These are phyloP conservation scores for Phoenix dactylifera DNA, from an alignment of 176 grass and related monocot species.

Conservation along the genomic window DNA sequence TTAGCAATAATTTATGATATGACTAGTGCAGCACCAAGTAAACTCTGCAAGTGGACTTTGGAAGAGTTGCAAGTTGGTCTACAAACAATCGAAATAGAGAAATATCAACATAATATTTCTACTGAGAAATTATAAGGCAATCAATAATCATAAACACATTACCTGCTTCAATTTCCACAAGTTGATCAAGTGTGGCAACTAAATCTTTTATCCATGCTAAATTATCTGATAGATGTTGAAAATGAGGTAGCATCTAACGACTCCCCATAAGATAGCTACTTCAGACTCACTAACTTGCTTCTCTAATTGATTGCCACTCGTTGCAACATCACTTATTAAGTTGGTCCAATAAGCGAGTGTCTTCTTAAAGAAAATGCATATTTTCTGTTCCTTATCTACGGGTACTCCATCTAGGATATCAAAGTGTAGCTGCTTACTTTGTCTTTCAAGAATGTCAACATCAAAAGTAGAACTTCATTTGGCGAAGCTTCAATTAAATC, in stretches of 20 bases:
- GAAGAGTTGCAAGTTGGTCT: slow-evolving; percentile 41
- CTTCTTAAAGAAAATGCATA: slow-evolving; percentile 44
- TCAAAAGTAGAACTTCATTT: slow-evolving; percentile 56
- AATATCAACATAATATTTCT: not conserved
- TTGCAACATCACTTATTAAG: slow-evolving; percentile 28
- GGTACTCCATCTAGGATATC: slow-evolving; percentile 27
- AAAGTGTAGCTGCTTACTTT: slow-evolving; percentile 27
- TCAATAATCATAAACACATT: slow-evolving; percentile 17
- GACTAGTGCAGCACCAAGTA: slow-evolving; percentile 63
- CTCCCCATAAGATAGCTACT: slow-evolving; percentile 68
- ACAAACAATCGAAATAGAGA: no score
- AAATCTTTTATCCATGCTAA: slow-evolving; percentile 51
- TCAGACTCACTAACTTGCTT: slow-evolving; percentile 42
- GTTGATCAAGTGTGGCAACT: slow-evolving; percentile 39
- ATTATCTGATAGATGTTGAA: slow-evolving; percentile 34
- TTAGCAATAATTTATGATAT: slow-evolving; percentile 38
- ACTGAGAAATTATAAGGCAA: slow-evolving; percentile 2
- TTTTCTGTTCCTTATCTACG: slow-evolving; percentile 37
- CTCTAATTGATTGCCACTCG: slow-evolving; percentile 18
- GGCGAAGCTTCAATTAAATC: slow-evolving; percentile 55
- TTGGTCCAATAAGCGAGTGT: slow-evolving; percentile 45
- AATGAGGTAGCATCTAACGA: slow-evolving; percentile 55
- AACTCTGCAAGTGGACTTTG: slow-evolving; percentile 59
- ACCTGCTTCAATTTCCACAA: slow-evolving; percentile 63
- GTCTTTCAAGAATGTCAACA: slow-evolving; percentile 47